These are phyloP conservation scores for Pogostemon cablin DNA, from an alignment of 257 asterid species.

Conservation along the genomic window DNA sequence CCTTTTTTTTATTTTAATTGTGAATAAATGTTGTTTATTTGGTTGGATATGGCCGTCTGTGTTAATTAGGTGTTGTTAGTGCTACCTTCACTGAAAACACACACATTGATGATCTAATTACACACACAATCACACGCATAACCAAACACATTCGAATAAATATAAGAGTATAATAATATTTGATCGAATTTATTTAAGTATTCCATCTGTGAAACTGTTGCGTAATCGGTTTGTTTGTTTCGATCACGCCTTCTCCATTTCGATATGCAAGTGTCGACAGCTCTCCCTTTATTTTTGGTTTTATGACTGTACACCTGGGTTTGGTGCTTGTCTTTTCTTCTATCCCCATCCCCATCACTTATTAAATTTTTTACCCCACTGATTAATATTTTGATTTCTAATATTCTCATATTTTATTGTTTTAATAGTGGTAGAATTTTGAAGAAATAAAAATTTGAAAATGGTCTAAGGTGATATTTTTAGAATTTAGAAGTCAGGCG, in stretches of 20 bases:
- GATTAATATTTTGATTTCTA: background rate
- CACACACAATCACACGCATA: too few relatives aligned
- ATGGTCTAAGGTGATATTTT: too few relatives aligned
- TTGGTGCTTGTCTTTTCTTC: constrained; percentile 23
- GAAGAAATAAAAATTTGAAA: background rate
- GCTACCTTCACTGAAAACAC: too few relatives aligned
- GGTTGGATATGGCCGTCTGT: too few relatives aligned
- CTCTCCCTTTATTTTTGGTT: constrained; percentile 32
- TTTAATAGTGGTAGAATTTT: too few relatives aligned
- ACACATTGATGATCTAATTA: too few relatives aligned
- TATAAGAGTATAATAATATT: too few relatives aligned
- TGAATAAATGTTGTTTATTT: too few relatives aligned
- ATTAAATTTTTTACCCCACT: background rate
- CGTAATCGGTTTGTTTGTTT: constrained; percentile 22
- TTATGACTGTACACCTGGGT: constrained; percentile 15
- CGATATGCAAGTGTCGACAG: constrained; percentile 30
- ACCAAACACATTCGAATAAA: too few relatives aligned
- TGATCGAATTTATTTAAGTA: background rate
- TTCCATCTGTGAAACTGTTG: background rate
- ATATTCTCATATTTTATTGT: too few relatives aligned
- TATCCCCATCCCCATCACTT: background rate
- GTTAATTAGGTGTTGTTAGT: too few relatives aligned
- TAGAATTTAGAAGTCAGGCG: background rate
- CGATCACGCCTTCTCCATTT: constrained; percentile 15
- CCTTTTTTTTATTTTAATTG: background rate